Percentiles rank a stretch among this genome's conserved stretches.
These are phyloP conservation scores for Lecanosticta acicola DNA, from an alignment of 2,329 filamentous ascomycete genomes.

Conservation along the genomic window DNA sequence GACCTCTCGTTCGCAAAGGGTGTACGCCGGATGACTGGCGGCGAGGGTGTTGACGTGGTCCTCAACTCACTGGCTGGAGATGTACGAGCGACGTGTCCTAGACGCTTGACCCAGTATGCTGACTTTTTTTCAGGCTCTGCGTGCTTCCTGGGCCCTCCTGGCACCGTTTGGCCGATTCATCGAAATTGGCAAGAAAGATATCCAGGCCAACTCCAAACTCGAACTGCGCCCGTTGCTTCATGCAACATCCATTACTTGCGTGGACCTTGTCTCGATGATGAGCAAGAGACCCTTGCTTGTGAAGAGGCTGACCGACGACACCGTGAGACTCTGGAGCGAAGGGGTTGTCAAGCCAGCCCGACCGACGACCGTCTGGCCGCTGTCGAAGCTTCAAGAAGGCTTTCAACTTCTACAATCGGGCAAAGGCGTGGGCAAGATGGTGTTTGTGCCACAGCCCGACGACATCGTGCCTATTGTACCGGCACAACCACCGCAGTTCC, in stretches of 20 bases:
- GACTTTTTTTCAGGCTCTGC: constrained; percentile 18
- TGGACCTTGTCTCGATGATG: constrained; percentile 4
- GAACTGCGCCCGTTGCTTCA: constrained; percentile 10
- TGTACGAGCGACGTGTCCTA: background rate
- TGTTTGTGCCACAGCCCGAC: background rate
- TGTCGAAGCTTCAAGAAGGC: constrained; percentile 2
- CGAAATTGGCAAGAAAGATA: constrained; percentile 25
- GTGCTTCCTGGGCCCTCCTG: constrained; percentile 24
- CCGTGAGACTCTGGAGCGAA: background rate
- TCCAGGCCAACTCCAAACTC: constrained; percentile 14
- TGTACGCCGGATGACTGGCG: constrained; percentile 26
- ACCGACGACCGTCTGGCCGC: background rate
- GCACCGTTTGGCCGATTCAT: constrained; percentile 32
- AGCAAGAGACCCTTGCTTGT: background rate
- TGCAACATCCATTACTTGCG: constrained; percentile 1
- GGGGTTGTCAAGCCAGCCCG: background rate
- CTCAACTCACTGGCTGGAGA: constrained; percentile 31
- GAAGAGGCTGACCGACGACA: background rate
- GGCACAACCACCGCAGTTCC: background rate
- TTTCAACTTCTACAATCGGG: background rate
- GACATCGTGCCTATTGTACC: background rate
- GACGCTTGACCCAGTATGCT: constrained; percentile 10
- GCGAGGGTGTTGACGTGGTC: constrained; percentile 34
- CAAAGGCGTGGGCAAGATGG: constrained; percentile 1
- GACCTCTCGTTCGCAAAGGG: constrained; percentile 27